Base-by-base conservation (phyloP, 1,284 basidiomycete species). In the Cutaneotrichosporon daszewskae region DNA sequence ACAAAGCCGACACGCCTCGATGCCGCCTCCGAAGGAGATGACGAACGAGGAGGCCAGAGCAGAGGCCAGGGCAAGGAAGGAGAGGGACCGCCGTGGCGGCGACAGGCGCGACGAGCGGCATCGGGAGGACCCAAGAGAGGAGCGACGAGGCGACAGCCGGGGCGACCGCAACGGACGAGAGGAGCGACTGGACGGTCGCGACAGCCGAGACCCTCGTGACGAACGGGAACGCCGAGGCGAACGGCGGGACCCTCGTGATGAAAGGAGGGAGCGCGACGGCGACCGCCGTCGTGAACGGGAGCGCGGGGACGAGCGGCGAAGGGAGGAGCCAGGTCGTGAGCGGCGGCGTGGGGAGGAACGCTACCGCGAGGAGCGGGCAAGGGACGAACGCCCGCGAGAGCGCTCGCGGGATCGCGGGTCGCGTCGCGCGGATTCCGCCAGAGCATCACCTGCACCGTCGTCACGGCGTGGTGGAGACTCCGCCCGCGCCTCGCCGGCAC, bases 21-120 rank as follows among this genome's bases (percentile, higher is more conserved):
- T 64, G 62, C 59, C 53, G 12, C 58, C 65, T 6, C 60, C 60
- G 1, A 28, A 49, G 9, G 53, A 52, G 27, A 44, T 57, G 8
- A 52, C 57, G 2, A 44, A 63, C 16, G 61, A 64, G 23, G 62
- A 64, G 35, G 57, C 59, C 11, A 51, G 63, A 7, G 58, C 56
- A 1, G 58, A 59, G 5, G 60, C 62, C 5, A 47, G 65, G 16
- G 64, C 64, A 1, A 51, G 52, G 26, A 57, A 59, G 37, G 28
- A 31, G 28, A 8, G 28, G 14, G 28, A 31, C 22, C 23, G 39
- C 16, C 26, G 35, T 18, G 29, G 32, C 7, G 39, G 31, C 4
- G 43, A 49, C 6, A 29, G 38, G 1, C 32, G 25, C 13, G 34
- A 40, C 31, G 36, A 43, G 24, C 29, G 37, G 5, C 31, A 38